Percentiles rank a stretch among this genome's conserved stretches.
Conservation (phyloP, 805 yeast species). For the Hagleromyces aurorensis region DNA sequence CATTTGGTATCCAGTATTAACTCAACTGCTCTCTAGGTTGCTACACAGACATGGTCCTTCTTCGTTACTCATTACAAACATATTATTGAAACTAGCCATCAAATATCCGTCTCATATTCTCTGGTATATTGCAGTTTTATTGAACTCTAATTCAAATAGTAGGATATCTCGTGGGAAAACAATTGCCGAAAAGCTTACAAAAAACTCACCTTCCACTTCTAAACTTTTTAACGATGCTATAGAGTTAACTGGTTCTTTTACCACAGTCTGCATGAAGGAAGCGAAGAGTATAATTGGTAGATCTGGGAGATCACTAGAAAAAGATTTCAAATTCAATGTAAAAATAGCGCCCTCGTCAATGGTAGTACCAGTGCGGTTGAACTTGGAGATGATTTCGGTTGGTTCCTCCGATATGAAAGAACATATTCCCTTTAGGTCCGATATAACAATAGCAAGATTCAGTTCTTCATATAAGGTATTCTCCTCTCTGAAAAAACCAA, state of each 20-base stretch:
- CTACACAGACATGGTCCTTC: conserved; percentile 54
- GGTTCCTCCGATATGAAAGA: conserved; percentile 36
- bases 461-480: conserved; percentile 64
- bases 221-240: conserved; percentile 21
- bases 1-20: conserved; percentile 75
- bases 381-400: conserved; percentile 62
- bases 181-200: conserved; percentile 33
- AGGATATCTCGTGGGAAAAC: conserved; percentile 41
- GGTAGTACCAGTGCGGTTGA: conserved; percentile 68
- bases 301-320: conserved; percentile 28
- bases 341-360: conserved; percentile 39
- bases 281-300: conserved; percentile 17
- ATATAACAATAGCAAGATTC: conserved; percentile 52
- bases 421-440: conserved; percentile 40
- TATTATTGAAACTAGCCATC: conserved; percentile 48
- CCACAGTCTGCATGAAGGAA: conserved; percentile 24
- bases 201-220: conserved; percentile 6
- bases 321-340: conserved; percentile 38
- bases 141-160: conserved; percentile 45
- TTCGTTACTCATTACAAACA: conserved; percentile 44
- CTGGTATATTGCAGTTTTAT: conserved; percentile 63
- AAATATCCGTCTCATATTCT: conserved; percentile 75
- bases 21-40: conserved; percentile 79
- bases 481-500: conserved; percentile 81
- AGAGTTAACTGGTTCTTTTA: conserved; percentile 16